A percentile compares a stretch with the other conserved stretches of the same genome.
Evolutionary conservation across 306 rosid genomes (phyloP).

Genomic region (Trifolium subterraneum): DNA sequence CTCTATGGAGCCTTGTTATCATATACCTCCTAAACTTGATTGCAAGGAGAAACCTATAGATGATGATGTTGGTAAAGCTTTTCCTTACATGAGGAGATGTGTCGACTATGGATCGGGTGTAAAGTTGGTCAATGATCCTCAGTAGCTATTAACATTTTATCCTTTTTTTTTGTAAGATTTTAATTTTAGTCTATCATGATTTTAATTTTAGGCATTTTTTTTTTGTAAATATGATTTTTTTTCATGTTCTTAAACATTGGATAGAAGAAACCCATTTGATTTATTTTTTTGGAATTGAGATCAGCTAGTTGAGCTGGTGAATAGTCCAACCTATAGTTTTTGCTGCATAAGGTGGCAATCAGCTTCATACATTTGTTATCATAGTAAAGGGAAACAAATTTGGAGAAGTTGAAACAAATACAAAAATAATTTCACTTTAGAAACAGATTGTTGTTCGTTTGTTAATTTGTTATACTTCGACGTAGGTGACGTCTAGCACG

Average conservation of each 20-base stretch:
- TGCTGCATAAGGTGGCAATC: too few relatives aligned
- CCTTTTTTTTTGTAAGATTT: not conserved
- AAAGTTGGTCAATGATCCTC: not conserved
- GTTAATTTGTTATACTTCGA: too few relatives aligned
- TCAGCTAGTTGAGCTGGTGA: too few relatives aligned
- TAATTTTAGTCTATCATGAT: not conserved
- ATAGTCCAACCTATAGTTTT: too few relatives aligned
- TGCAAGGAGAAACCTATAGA: not conserved
- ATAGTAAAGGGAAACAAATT: too few relatives aligned
- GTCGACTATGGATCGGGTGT: not conserved
- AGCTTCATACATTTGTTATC: too few relatives aligned
- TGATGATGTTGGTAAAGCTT: not conserved
- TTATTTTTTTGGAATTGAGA: too few relatives aligned
- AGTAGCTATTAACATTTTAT: not conserved
- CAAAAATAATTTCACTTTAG: too few relatives aligned
- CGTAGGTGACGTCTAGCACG: too few relatives aligned
- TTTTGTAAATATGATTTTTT: not conserved
- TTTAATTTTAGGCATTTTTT: not conserved
- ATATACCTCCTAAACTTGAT: conserved; percentile 17
- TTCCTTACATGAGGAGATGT: conserved; percentile 14
- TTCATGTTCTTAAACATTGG: not conserved
- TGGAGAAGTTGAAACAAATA: too few relatives aligned
- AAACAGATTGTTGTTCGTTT: too few relatives aligned
- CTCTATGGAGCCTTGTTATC: conserved; percentile 19
- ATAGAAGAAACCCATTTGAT: too few relatives aligned